Percentiles rank a stretch among this genome's conserved stretches.
phyloP scores from a whole-genome alignment of 2,329 filamentous ascomycete genomes.

The Pyrenophora tritici-repentis region DNA sequence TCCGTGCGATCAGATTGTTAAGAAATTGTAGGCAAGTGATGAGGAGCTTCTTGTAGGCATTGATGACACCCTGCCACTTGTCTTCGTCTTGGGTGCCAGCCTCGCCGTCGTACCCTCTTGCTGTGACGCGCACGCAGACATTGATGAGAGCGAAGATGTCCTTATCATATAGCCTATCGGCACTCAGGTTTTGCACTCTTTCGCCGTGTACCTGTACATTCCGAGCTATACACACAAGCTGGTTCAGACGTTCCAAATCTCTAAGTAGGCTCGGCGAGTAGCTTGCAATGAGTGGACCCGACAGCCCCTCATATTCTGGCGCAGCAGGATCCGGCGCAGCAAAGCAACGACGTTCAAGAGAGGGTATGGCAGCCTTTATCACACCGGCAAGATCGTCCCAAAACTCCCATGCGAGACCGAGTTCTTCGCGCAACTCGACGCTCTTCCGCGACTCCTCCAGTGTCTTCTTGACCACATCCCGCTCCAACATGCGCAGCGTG shows the following conservation, averaged over 20 bases:
- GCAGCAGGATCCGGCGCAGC: conserved; percentile 62
- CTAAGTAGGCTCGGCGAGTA: conserved; percentile 64
- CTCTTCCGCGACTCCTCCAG: conserved; percentile 63
- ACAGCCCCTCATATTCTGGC: conserved; percentile 63
- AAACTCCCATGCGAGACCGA: conserved; percentile 61
- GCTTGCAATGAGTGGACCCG: conserved; percentile 64
- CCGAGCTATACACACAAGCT: conserved; percentile 64
- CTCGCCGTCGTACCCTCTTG: conserved; percentile 67
- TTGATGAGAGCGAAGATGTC: conserved; percentile 66
- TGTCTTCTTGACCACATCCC: conserved; percentile 61
- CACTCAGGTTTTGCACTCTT: conserved; percentile 66
- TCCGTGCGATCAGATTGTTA: conserved; percentile 69
- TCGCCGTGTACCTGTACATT: conserved; percentile 67
- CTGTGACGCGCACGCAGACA: conserved; percentile 67
- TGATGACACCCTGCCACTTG: conserved; percentile 68
- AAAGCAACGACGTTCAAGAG: conserved; percentile 66
- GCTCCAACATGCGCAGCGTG: conserved; percentile 62
- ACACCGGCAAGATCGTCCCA: conserved; percentile 65
- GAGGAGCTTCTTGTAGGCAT: conserved; percentile 67
- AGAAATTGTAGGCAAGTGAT: conserved; percentile 70
- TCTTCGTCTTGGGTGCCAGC: conserved; percentile 65
- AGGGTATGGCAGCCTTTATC: conserved; percentile 64
- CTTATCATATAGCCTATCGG: conserved; percentile 64
- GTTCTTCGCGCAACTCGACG: conserved; percentile 60
- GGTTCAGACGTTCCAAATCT: conserved; percentile 67